Conservation (phyloP, 495 filamentous ascomycete species). For the Cudoniella acicularis region DNA sequence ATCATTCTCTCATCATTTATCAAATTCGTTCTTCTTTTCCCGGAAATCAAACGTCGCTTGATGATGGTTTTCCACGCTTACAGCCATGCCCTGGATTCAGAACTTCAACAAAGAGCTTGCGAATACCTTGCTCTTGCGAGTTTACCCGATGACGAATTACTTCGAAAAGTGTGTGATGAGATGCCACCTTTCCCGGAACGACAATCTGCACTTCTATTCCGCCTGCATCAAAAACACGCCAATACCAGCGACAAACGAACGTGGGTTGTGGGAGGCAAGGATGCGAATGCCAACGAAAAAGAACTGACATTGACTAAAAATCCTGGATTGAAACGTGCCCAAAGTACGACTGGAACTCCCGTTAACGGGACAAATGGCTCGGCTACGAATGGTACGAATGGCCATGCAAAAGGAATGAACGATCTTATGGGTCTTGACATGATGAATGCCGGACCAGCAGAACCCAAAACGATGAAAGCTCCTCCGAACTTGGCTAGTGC, state of each 20-base stretch:
- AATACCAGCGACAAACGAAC: slow-evolving; percentile 90
- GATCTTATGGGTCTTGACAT: slow-evolving; percentile 84
- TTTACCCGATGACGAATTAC: slow-evolving; percentile 82
- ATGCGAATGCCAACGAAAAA: slow-evolving; percentile 76
- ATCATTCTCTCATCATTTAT: slow-evolving; percentile 94
- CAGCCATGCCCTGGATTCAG: slow-evolving; percentile 91
- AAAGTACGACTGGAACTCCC: slow-evolving; percentile 47
- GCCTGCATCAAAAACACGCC: slow-evolving; percentile 89
- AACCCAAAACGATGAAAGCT: slow-evolving; percentile 53
- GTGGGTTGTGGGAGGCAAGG: slow-evolving; percentile 93
- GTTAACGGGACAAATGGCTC: slow-evolving; percentile 43
- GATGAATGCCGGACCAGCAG: slow-evolving; percentile 49
- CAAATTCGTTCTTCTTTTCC: slow-evolving; percentile 98
- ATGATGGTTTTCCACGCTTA: slow-evolving; percentile 86
- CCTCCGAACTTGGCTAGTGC: slow-evolving; percentile 83
- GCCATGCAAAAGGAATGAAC: slow-evolving; percentile 39
- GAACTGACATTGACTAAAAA: slow-evolving; percentile 81
- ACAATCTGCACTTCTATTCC: slow-evolving; percentile 83
- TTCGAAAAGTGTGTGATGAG: slow-evolving; percentile 95
- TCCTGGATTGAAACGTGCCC: slow-evolving; percentile 79
- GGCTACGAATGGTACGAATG: slow-evolving; percentile 52
- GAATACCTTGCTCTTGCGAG: slow-evolving; percentile 90
- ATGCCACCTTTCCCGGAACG: slow-evolving; percentile 99
- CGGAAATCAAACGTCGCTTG: slow-evolving; percentile 95
- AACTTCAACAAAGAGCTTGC: slow-evolving; percentile 93